Evolutionary conservation across 169 alveolate species (phyloP), one percentile per base, ranked within the genome.

Genomic region (Plasmodium fragile): DNA sequence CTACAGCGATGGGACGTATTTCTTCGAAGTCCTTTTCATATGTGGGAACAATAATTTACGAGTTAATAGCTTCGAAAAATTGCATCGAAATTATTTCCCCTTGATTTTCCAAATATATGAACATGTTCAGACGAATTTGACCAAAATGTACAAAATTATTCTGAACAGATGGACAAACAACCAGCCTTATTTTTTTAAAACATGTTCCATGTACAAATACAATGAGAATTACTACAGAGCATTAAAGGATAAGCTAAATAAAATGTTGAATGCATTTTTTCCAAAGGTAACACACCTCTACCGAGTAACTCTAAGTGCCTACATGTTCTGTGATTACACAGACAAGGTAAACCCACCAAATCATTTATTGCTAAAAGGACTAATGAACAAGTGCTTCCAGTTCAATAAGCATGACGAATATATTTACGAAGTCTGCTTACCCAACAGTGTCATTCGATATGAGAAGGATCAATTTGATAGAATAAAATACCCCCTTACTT

Each of bases 281-380:
- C 73, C 92, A 32, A 71, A 91, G 36, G 83, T 72, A 80, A 81
- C 8, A 28, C 18, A 91, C 53, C 28, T 91, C 30, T 91, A 91
- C 59, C 83, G 94, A n/a, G 72, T 91, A 45, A 91, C 94, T 13
- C 55, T 91, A 39, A 91, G 94, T 81, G 94, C 92, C 13, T 91
- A 91, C 73, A 80, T 91, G 92, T 91, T 91, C 75, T 91, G 94
- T 71, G 39, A 91, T 70, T 91, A 91, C 59, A 91, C 94, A 4
- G 80, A 91, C 49, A 59, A n/a, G 73, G 82, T 81, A 80, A 91
- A 91, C 73, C 94, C 94, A 2, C 94, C 94, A n/a, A 71, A 81
- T 41, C 92, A 80, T 81, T 91, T 41, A 34, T 71, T 91, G 55
- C 73, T 91, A 70, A 80, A 72, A 91, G 82, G 82, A 34, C 1